Conservation (phyloP, 306 rosid species). For the Inga leiocalycina region DNA sequence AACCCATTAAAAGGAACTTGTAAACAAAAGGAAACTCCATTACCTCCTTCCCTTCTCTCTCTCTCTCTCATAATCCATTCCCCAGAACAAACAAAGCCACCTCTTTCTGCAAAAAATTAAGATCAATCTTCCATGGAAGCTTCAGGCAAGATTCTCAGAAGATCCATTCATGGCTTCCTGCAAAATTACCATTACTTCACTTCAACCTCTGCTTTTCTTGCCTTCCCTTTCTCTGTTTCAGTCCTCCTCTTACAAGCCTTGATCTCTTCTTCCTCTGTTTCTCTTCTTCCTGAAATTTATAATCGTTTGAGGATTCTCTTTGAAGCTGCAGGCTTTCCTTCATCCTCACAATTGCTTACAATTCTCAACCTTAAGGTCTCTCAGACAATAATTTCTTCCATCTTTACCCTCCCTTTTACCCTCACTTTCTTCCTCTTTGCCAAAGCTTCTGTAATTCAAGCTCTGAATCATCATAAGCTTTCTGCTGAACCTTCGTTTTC, state of each 20-base stretch:
- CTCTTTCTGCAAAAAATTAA: neutral
- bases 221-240: constrained; percentile 77
- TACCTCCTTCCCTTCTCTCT: constrained; percentile 28
- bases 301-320: constrained; percentile 62
- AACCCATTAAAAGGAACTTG: constrained; percentile 34
- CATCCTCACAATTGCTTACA: constrained; percentile 60
- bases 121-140: constrained; percentile 59
- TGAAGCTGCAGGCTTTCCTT: constrained; percentile 80
- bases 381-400: constrained; percentile 71
- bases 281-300: constrained; percentile 57
- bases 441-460: constrained; percentile 65
- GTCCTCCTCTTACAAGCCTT: constrained; percentile 70
- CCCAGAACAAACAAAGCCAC: constrained; percentile 28
- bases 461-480: constrained; percentile 52
- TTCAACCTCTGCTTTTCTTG: constrained; percentile 61
- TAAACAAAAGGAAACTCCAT: constrained; percentile 39
- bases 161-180: constrained; percentile 70
- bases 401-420: constrained; percentile 77
- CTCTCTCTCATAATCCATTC: constrained; percentile 6
- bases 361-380: constrained; percentile 75
- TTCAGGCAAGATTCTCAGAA: constrained; percentile 65
- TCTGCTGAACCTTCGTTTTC: constrained; percentile 41
- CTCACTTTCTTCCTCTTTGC: constrained; percentile 74
- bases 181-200: constrained; percentile 79
- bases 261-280: constrained; percentile 44